Percentiles rank a stretch among this genome's conserved stretches.
Conservation (phyloP, 2,329 filamentous ascomycete genomes). For the Aspergillus chevalieri region DNA sequence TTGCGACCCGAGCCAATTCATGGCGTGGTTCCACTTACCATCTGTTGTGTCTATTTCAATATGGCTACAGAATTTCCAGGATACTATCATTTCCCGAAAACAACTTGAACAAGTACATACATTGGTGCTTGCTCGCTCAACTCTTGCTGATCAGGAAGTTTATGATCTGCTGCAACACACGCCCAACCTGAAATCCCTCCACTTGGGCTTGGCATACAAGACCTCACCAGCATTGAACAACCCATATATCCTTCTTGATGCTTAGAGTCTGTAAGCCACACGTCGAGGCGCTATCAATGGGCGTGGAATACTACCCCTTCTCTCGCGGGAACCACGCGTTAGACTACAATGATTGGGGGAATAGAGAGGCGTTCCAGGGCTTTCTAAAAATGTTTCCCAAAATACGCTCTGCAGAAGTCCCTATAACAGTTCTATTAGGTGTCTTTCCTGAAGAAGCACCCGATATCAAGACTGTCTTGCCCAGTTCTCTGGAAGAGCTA, state of each 20-base stretch:
- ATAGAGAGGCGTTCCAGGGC: not conserved
- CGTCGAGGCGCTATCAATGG: not conserved
- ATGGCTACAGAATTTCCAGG: not conserved
- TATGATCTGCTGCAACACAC: not conserved
- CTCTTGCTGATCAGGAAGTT: not conserved
- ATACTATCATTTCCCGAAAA: not conserved
- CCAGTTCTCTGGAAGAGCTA: not conserved
- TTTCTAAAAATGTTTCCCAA: not conserved
- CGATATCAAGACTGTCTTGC: not conserved
- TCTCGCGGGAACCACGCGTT: not conserved
- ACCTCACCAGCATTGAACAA: not conserved
- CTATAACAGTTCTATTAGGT: not conserved
- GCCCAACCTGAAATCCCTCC: not conserved
- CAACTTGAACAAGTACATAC: not conserved
- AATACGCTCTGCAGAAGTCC: not conserved
- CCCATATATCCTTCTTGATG: not conserved
- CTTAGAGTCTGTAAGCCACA: not conserved
- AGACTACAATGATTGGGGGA: not conserved
- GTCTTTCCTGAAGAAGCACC: not conserved
- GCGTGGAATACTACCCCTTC: not conserved
- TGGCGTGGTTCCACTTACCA: not conserved
- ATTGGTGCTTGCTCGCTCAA: not conserved
- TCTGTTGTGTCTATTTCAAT: not conserved
- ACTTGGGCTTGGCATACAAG: not conserved
- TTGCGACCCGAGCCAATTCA: not conserved